Percentiles rank a stretch among this genome's conserved stretches.
These are phyloP conservation scores for Ogataea chonburiensis DNA, from an alignment of 805 yeast genomes.

Conservation along the genomic window DNA sequence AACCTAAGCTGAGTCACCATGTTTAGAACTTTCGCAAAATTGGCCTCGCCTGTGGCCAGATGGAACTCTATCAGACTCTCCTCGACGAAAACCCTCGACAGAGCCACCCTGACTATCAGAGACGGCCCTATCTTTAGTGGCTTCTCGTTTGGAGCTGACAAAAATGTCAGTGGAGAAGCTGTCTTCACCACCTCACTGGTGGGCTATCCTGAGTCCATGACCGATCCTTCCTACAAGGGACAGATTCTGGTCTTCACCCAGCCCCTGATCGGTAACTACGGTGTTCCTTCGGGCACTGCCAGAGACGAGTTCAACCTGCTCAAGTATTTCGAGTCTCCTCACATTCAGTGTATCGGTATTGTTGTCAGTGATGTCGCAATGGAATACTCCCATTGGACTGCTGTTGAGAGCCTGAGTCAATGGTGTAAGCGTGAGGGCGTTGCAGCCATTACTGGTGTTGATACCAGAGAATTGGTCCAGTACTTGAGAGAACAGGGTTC, in stretches of 20 bases:
- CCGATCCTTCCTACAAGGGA: constrained; percentile 97
- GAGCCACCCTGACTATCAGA: constrained; percentile 88
- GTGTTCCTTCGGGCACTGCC: constrained; percentile 84
- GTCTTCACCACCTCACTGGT: constrained; percentile 97
- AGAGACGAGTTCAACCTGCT: constrained; percentile 83
- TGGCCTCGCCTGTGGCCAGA: constrained; percentile 13
- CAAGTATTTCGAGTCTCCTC: constrained; percentile 89
- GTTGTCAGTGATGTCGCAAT: constrained; percentile 95
- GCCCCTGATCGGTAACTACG: constrained; percentile 96
- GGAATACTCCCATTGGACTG: constrained; percentile 99
- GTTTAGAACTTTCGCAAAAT: constrained; percentile 8
- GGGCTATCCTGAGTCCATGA: constrained; percentile 98
- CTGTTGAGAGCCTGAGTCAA: constrained; percentile 89
- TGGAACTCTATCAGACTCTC: constrained; percentile 22
- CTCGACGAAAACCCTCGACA: constrained; percentile 46
- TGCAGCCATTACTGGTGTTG: constrained; percentile 95
- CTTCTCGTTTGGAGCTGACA: constrained; percentile 92
- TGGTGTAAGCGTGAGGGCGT: constrained; percentile 98
- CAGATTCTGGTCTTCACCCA: constrained; percentile 96
- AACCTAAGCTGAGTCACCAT: constrained; percentile 7
- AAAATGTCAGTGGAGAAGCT: constrained; percentile 92
- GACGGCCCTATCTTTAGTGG: constrained; percentile 94
- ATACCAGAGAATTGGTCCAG: constrained; percentile 91
- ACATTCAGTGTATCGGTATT: constrained; percentile 90
- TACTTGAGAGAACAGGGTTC: constrained; percentile 96